Evolutionary conservation across 345 rosid genomes (phyloP), one percentile per base, ranked within the genome.

Genomic region (Rhodamnia rubescens): DNA sequence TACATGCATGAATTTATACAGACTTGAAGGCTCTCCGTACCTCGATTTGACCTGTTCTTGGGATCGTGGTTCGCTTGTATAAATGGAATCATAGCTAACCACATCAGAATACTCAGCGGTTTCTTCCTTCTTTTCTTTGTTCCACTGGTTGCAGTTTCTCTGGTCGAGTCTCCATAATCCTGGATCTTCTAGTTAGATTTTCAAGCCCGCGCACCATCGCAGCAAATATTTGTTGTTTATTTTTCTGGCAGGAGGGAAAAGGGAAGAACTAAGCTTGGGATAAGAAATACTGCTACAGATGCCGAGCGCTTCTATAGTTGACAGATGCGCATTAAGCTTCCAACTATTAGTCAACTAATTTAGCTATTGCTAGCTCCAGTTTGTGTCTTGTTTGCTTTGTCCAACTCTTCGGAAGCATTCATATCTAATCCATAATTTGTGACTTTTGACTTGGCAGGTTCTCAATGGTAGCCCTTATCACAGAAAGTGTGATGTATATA

Each of bases 401-500:
- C 13, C 56, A n/a, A 52, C 61, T 36, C 40, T 85, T 74, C 18
- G 59, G 78, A 40, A 80, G 42, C 74, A 47, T 42, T 82, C 84
- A 36, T 14, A 5, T 50, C 52, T 74, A 47, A 64, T 84, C 51
- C 83, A 58, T 82, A 53, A 27, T 32, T 54, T 11, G 44, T 47
- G 82, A 53, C 55, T 69, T 87, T 82, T 44, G 83, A 81, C 69
- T 55, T 20, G 16, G 49, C 87, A 96, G 99, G 99, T 97, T 85
- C 93, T 97, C 86, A 96, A 97, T 83, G 99, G 99, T 89, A 94
- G 87, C 81, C 91, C 99, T 5, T 96, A 97, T 91, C 94, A 97
- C 88, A 91, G 98, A 89, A 97, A 95, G 86, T 97, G 99, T 36
- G 98, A 97, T 85, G 99, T 97, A 82, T 97, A 97, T 88, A 96